Evolutionary conservation across 441 rosid species (phyloP).

Genomic region (Kokia cookei): DNA sequence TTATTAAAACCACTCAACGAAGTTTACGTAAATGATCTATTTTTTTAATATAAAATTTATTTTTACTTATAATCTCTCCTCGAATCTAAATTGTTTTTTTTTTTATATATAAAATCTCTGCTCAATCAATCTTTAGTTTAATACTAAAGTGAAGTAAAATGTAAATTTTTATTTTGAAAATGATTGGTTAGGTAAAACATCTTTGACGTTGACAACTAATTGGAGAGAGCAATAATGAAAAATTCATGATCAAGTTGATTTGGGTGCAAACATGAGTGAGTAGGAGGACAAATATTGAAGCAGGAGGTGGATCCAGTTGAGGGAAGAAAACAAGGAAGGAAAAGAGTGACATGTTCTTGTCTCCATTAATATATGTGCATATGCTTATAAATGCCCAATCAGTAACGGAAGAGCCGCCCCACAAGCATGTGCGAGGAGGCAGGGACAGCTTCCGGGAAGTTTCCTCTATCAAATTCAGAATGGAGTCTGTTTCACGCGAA

Average conservation of each 20-base stretch:
- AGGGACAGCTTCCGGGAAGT: conserved; percentile 13
- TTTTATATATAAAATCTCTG: no score
- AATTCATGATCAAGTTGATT: not conserved
- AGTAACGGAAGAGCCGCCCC: not conserved
- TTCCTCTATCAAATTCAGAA: conserved; percentile 7
- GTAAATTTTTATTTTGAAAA: no score
- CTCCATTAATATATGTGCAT: not conserved
- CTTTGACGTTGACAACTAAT: no score
- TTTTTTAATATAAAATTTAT: no score
- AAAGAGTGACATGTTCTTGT: not conserved
- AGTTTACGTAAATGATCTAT: no score
- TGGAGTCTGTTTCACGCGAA: not conserved
- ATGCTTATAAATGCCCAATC: not conserved
- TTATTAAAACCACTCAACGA: no score
- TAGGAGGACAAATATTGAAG: not conserved
- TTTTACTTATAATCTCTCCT: no score
- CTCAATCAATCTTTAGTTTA: no score
- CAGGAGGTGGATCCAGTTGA: not conserved
- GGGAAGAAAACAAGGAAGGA: not conserved
- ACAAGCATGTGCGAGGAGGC: not conserved
- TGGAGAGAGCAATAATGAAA: not conserved
- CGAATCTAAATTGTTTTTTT: no score
- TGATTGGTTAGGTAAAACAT: no score
- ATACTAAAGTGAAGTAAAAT: no score
- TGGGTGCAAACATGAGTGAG: not conserved